Evolutionary conservation across 192 early-diverging fungal genomes (phyloP), one percentile per base, ranked within the genome.

Genomic region (Umbelopsis vinacea): DNA sequence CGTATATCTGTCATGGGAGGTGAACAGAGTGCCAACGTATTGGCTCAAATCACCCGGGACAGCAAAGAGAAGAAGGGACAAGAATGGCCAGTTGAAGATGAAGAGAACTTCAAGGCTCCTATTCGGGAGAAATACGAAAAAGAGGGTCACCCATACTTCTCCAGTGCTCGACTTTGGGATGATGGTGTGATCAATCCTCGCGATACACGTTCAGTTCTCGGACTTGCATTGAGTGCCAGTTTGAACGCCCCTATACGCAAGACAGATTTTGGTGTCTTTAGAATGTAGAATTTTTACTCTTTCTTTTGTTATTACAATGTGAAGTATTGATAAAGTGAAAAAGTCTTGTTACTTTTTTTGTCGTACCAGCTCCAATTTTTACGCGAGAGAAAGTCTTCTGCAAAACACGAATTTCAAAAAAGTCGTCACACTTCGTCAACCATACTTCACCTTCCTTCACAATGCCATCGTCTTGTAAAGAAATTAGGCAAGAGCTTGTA

Each of bases 1-100:
- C 87, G 97, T 23, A 96, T 98, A 72, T 93, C 92, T 38, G 97
- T 98, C 12, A 98, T 98, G 97, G 97, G 97, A 71, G 97, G 97
- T 55, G 96, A 97, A 80, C 95, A 98, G 82, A 93, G 94, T 29
- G 94, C 97, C 14, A 91, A 89, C 47, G 97, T 98, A 21, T 82
- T 98, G 53, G 89, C 96, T 7, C 93, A 94, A 70, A 90, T 97
- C 67, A 92, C 87, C 68, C 84, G 92, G 46, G 95, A 95, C 71
- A 88, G 89, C 11, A 92, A 93, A 81, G 89, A 71, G 33, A 92
- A 92, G 82, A 89, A 87, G 71, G 94, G 91, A 23, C 45, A 73
- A 23, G 82, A 92, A 74, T 98, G 95, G 94, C 67, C 90, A 1
- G 79, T 73, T 8, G 91, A 94, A 71, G 94, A 87, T 1, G 92